A percentile compares a stretch with the other conserved stretches of the same genome.
phyloP scores from a whole-genome alignment of 306 rosid genomes.

The Rosa persica region DNA sequence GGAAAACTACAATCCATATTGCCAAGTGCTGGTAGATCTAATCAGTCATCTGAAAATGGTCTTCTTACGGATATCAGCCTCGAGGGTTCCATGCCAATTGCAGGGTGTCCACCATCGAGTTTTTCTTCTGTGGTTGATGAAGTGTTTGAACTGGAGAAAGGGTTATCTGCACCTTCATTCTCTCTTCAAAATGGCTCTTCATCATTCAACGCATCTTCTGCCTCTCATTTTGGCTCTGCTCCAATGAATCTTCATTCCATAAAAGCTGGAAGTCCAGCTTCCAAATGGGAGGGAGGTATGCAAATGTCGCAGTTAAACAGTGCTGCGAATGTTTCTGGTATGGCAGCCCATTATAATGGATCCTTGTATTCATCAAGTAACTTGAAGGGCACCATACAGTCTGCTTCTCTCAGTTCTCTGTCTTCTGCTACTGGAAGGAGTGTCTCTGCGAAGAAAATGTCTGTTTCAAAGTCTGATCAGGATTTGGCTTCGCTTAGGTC shows the following conservation, averaged over 20 bases:
- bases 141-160: constrained; percentile 85
- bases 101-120: constrained; percentile 68
- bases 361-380: constrained; percentile 56
- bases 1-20: constrained; percentile 54
- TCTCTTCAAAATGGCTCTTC: constrained; percentile 54
- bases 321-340: constrained; percentile 42
- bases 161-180: constrained; percentile 51
- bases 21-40: constrained; percentile 47
- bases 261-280: constrained; percentile 67
- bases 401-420: constrained; percentile 63
- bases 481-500: constrained; percentile 85
- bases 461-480: constrained; percentile 96
- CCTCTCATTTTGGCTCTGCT: constrained; percentile 65
- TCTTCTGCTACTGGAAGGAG: constrained; percentile 67
- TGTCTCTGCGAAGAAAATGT: constrained; percentile 48
- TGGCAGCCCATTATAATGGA: constrained; percentile 50
- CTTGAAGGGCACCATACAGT: constrained; percentile 66
- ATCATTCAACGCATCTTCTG: constrained; percentile 49
- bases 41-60: constrained; percentile 55
- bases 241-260: constrained; percentile 49
- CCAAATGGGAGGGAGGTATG: constrained; percentile 80
- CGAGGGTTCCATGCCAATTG: constrained; percentile 55
- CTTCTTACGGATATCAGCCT: constrained; percentile 53
- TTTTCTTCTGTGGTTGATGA: constrained; percentile 94
- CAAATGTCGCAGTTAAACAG: constrained; percentile 59